Base-by-base conservation (phyloP, 2,329 filamentous ascomycete species). In the Colletotrichum scovillei region DNA sequence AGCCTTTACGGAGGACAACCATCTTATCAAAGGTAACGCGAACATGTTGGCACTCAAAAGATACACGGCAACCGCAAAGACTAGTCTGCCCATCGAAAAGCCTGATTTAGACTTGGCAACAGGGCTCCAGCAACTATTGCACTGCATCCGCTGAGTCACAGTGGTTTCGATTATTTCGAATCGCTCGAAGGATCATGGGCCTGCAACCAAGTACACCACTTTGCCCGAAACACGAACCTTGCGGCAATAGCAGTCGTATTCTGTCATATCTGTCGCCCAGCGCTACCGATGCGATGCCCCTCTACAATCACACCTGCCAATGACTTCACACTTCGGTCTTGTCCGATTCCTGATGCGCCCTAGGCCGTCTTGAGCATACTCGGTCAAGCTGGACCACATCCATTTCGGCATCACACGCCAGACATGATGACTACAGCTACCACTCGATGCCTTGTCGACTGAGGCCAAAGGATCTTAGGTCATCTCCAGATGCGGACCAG, bases 131-230 rank as follows among this genome's bases (percentile, higher is more conserved):
- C 32, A 56, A 49, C 56, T 22, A 26, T 49, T 38, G 67, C 59
- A 26, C 62, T 55, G 59, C 67, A 60, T 19, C 70, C 22, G 70
- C 70, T 70, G 70, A 70, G 52, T 73, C 70, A 70, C 69, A 53
- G 19, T 67, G 60, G 46, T 16, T 49, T 59, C 49, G 24, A 7
- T 38, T 38, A 24, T 42, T 59, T 60, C 46, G 53, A 49, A 14
- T 26, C 49, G 35, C 42, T 24, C 70, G 46, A 56, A 60, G 55
- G 32, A 68, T 46, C 55, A 30, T 63, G 26, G 35, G 26, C 26
- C 53, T 64, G 59, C 67, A 69, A 49, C 35, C 58, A 19, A 72
- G 63, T 19, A 53, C 46, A 42, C 30, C 32, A 19, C 63, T 35
- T 42, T 69, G 66, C 70, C 66, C 66, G 58, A 57, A 56, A 49